A percentile compares a stretch with the other conserved stretches of the same genome.
Conservation (phyloP, 305 asterid species). For the Ilex paraguariensis region DNA sequence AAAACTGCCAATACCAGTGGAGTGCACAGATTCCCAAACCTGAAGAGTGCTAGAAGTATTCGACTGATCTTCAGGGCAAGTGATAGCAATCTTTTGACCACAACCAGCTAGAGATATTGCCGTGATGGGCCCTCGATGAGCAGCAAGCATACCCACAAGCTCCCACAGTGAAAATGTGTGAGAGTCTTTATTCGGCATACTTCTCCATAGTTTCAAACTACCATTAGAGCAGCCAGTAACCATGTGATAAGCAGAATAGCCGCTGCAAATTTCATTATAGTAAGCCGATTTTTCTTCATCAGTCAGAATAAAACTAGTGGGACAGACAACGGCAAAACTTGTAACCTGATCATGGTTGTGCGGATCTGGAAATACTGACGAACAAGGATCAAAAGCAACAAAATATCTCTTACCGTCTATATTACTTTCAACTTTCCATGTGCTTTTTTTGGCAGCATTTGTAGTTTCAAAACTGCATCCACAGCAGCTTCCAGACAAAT, state of each 20-base stretch:
- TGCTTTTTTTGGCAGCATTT: constrained; percentile 24
- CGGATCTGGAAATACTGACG: constrained; percentile 66
- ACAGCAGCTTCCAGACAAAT: constrained; percentile 32
- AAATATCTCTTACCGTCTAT: constrained; percentile 48
- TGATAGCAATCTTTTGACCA: constrained; percentile 70
- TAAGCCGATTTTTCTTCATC: constrained; percentile 33
- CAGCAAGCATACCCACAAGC: constrained; percentile 72
- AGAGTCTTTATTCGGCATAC: constrained; percentile 44
- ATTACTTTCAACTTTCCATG: constrained; percentile 50
- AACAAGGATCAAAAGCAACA: constrained; percentile 55
- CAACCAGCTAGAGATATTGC: constrained; percentile 59
- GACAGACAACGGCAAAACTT: constrained; percentile 64
- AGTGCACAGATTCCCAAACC: constrained; percentile 79
- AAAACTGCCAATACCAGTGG: constrained; percentile 62
- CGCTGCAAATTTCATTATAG: constrained; percentile 32
- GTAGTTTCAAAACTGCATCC: constrained; percentile 21
- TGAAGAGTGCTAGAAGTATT: constrained; percentile 36
- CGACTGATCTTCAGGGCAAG: constrained; percentile 31
- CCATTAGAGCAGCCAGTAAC: constrained; percentile 74
- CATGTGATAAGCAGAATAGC: constrained; percentile 70
- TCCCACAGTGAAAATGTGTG: constrained; percentile 53
- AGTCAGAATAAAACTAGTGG: constrained; percentile 38
- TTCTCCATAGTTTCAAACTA: constrained; percentile 78
- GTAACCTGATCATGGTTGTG: constrained; percentile 51
- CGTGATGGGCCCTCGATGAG: constrained; percentile 50